phyloP scores from a whole-genome alignment of 768 basidiomycete species.

The Kwoniella dendrophila region DNA sequence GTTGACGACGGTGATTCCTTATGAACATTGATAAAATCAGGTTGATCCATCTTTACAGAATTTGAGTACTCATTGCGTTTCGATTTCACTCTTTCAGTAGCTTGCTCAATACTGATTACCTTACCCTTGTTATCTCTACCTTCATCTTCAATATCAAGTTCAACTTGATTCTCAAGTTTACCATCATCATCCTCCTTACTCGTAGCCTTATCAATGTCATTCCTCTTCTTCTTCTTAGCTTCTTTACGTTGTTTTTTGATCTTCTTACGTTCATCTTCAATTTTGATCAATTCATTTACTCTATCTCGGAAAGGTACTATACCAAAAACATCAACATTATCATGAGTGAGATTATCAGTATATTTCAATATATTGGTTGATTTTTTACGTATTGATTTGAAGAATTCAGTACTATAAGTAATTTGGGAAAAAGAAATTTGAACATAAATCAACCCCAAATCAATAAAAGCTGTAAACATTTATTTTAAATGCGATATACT shows the following conservation, averaged over 20 bases:
- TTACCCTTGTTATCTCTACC: no score
- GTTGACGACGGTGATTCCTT: no score
- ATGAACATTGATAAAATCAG: no score
- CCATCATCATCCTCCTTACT: not conserved
- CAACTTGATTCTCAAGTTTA: not conserved
- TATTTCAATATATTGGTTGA: slow-evolving; percentile 14
- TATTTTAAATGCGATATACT: no score
- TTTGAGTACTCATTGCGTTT: no score
- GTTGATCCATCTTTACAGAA: no score
- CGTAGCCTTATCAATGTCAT: not conserved
- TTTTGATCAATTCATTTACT: not conserved
- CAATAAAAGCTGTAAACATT: no score
- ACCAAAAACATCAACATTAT: not conserved
- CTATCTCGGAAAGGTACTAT: not conserved
- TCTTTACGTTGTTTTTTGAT: slow-evolving; percentile 8
- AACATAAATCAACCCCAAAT: not conserved
- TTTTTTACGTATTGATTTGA: slow-evolving; percentile 12
- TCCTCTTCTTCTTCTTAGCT: not conserved
- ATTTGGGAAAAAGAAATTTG: not conserved
- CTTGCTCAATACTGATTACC: no score
- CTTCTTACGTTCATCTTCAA: slow-evolving; percentile 11
- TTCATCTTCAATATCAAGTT: not conserved
- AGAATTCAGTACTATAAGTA: slow-evolving; percentile 5
- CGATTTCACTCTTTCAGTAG: no score
- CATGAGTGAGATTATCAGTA: not conserved